Evolutionary conservation across 225 moss, liverwort and hornwort species (phyloP).

Genomic region (Takakia lepidozioides): DNA sequence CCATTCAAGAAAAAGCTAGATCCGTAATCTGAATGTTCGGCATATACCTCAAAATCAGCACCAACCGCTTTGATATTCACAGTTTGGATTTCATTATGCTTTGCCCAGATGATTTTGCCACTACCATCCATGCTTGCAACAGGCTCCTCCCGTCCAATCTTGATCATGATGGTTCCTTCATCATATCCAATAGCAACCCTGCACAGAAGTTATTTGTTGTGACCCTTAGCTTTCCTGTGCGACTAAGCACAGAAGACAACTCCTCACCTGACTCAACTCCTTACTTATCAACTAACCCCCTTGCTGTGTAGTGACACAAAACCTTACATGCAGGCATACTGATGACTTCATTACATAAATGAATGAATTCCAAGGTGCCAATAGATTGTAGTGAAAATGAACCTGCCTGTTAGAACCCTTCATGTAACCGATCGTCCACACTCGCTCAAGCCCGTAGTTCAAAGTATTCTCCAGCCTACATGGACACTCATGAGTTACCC

Average conservation of each 20-base stretch:
- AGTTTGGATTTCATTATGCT: slow-evolving; percentile 96
- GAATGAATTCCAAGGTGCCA: no score
- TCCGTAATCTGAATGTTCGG: no score
- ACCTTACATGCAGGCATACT: no score
- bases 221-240: slow-evolving; percentile 46
- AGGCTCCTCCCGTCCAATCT: slow-evolving; percentile 93
- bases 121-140: slow-evolving; percentile 97
- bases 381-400: neutral
- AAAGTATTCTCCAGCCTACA: slow-evolving; percentile 86
- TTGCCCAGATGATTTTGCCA: slow-evolving; percentile 98
- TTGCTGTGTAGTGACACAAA: no score
- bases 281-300: no score
- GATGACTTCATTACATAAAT: no score
- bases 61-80: slow-evolving; percentile 94
- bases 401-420: slow-evolving; percentile 88
- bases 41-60: slow-evolving; percentile 93
- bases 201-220: slow-evolving; percentile 10
- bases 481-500: neutral
- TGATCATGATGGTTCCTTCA: slow-evolving; percentile 98
- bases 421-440: slow-evolving; percentile 80
- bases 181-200: slow-evolving; percentile 97
- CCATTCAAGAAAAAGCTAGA: no score
- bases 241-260: no score
- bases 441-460: slow-evolving; percentile 97
- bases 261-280: no score